These are phyloP conservation scores for Trypanosoma scelopori DNA, from an alignment of 208 protist species.

Conservation along the genomic window DNA sequence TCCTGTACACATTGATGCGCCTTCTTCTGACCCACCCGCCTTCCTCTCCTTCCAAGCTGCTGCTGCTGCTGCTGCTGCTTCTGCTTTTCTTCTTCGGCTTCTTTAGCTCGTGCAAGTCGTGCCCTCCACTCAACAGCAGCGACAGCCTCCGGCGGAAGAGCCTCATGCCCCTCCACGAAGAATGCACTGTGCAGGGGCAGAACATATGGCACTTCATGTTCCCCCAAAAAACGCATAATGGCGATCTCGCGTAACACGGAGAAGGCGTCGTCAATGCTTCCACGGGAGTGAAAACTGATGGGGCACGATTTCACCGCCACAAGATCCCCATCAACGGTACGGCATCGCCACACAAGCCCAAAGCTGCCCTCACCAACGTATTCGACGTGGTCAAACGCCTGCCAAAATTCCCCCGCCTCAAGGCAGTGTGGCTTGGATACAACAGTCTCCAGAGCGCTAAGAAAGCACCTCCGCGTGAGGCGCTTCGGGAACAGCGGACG, in stretches of 20 bases:
- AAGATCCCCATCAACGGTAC: constrained; percentile 71
- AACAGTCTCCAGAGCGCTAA: constrained; percentile 37
- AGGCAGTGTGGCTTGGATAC: constrained; percentile 70
- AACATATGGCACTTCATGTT: constrained; percentile 81
- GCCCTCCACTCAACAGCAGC: constrained; percentile 24
- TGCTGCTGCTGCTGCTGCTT: constrained; percentile 19
- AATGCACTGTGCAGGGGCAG: constrained; percentile 84
- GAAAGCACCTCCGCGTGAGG: constrained; percentile 59
- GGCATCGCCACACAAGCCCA: constrained; percentile 78
- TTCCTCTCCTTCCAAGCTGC: not conserved
- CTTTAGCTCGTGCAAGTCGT: constrained; percentile 20
- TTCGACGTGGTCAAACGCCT: constrained; percentile 58
- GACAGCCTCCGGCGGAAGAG: constrained; percentile 59
- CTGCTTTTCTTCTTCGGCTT: constrained; percentile 36
- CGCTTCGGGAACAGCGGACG: constrained; percentile 47
- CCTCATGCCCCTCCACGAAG: constrained; percentile 51
- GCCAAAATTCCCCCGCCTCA: constrained; percentile 65
- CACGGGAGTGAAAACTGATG: constrained; percentile 51
- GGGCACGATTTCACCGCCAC: constrained; percentile 87
- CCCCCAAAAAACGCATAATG: constrained; percentile 78
- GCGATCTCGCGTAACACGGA: constrained; percentile 80
- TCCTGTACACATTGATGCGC: constrained; percentile 8
- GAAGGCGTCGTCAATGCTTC: constrained; percentile 73
- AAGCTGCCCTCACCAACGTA: constrained; percentile 89
- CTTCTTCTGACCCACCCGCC: constrained; percentile 2